phyloP scores from a whole-genome alignment of 352 stramenopile genomes.

The Globisporangium nodosum region DNA sequence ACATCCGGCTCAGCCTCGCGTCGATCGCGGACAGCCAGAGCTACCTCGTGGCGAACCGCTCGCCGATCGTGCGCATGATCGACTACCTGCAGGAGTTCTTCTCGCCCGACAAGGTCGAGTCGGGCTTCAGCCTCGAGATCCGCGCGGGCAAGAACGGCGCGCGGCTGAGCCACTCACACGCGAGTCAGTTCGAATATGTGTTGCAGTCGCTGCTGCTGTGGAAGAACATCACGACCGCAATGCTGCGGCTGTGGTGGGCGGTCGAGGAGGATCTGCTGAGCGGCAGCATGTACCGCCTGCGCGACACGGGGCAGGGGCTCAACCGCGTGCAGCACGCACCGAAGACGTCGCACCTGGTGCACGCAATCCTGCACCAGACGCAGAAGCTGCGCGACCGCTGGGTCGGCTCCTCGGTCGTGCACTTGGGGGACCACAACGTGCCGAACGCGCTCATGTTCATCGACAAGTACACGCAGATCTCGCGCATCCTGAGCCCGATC shows the following conservation, averaged over 20 bases:
- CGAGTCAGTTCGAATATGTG: slow-evolving; percentile 95
- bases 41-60: slow-evolving; percentile 91
- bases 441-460: slow-evolving; percentile 98
- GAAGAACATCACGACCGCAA: slow-evolving; percentile 95
- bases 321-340: slow-evolving; percentile 92
- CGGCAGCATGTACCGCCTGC: slow-evolving; percentile 80
- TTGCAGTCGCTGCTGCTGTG: slow-evolving; percentile 95
- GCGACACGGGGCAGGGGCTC: slow-evolving; percentile 93
- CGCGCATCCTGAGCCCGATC: slow-evolving; percentile 82
- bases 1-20: slow-evolving; percentile 94
- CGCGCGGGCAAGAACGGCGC: too few relatives aligned
- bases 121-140: too few relatives aligned
- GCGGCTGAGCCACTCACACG: slow-evolving; percentile 88
- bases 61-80: slow-evolving; percentile 95
- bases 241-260: too few relatives aligned
- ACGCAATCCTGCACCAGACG: slow-evolving; percentile 87
- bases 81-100: slow-evolving; percentile 79
- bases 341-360: slow-evolving; percentile 92
- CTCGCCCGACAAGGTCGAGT: too few relatives aligned
- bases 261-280: slow-evolving; percentile 86
- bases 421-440: slow-evolving; percentile 97
- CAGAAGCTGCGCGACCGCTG: slow-evolving; percentile 55
- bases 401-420: slow-evolving; percentile 90
- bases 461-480: slow-evolving; percentile 97
- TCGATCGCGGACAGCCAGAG: slow-evolving; percentile 95